A percentile compares a stretch with the other conserved stretches of the same genome.
Evolutionary conservation across 164 flowering plant genomes (phyloP).

Genomic region (Chimonanthus salicifolius): DNA sequence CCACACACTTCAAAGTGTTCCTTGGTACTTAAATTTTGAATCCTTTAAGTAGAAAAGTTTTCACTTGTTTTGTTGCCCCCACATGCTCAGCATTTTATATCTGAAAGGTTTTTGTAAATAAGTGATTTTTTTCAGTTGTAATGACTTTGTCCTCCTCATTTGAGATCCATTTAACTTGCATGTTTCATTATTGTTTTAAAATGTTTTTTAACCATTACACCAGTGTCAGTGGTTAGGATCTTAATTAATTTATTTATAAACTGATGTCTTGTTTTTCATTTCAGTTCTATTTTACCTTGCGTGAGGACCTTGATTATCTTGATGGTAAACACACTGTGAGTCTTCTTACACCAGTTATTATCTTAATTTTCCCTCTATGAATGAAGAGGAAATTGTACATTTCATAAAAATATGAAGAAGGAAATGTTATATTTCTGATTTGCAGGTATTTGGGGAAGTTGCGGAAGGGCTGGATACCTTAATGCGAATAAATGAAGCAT

Average conservation of each 20-base stretch:
- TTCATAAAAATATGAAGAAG: constrained; percentile 1
- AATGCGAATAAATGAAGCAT: constrained; percentile 86
- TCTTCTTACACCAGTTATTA: constrained; percentile 6
- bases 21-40: not conserved
- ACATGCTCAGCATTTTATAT: no score
- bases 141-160: not conserved
- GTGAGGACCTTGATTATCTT: constrained; percentile 92
- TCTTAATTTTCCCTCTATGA: not conserved
- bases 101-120: not conserved
- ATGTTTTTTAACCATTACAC: not conserved
- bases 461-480: constrained; percentile 89
- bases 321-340: constrained; percentile 95
- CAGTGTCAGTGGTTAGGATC: not conserved
- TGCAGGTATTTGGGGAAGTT: constrained; percentile 88
- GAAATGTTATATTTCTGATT: not conserved
- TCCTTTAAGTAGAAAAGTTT: not conserved
- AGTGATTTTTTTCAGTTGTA: not conserved
- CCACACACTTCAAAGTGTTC: not conserved
- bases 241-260: no score
- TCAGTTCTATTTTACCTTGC: constrained; percentile 91
- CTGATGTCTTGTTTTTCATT: constrained; percentile 4
- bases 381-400: no score
- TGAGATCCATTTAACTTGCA: not conserved
- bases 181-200: no score
- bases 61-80: not conserved